Evolutionary conservation across 1,284 basidiomycete species (phyloP).

Genomic region (Trichosporon ovoides): DNA sequence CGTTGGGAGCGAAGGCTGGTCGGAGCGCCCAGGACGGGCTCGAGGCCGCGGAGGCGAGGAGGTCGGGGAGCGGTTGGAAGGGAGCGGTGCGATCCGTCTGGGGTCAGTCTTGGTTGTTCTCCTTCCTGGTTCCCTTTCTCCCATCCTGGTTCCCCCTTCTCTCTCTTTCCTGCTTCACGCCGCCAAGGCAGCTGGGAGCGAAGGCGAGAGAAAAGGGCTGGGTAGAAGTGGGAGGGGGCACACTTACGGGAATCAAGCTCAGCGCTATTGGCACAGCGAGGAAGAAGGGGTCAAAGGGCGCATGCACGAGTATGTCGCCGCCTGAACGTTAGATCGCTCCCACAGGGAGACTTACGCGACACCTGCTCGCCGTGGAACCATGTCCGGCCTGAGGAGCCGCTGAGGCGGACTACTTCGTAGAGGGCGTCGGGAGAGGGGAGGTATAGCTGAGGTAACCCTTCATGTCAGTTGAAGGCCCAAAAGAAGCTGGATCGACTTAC

Average conservation of each 20-base stretch:
- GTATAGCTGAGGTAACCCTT: constrained; percentile 40
- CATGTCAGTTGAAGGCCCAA: constrained; percentile 8
- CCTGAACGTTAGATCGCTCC: constrained; percentile 20
- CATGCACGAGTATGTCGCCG: constrained; percentile 37
- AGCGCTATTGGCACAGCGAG: constrained; percentile 38
- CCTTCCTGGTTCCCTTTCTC: not conserved
- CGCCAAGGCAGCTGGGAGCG: too few species aligned
- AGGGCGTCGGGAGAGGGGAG: constrained; percentile 25
- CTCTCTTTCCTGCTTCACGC: too few species aligned
- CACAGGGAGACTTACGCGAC: constrained; percentile 25
- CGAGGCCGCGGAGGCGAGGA: constrained; percentile 28
- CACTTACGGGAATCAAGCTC: constrained; percentile 28
- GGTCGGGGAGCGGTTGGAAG: constrained; percentile 41
- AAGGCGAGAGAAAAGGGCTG: too few species aligned
- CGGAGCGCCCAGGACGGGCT: constrained; percentile 21
- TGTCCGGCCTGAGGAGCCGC: constrained; percentile 32
- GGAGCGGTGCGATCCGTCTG: constrained; percentile 15
- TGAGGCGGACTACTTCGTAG: constrained; percentile 34
- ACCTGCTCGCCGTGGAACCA: constrained; percentile 42
- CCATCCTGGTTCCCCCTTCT: not conserved
- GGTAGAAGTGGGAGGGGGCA: too few species aligned
- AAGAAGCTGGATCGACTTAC: constrained; percentile 16
- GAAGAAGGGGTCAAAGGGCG: constrained; percentile 41
- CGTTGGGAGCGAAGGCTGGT: constrained; percentile 28
- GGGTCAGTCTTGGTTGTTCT: not conserved